Conservation (phyloP, 2,329 filamentous ascomycete genomes). For the Colletotrichum sp. region DNA sequence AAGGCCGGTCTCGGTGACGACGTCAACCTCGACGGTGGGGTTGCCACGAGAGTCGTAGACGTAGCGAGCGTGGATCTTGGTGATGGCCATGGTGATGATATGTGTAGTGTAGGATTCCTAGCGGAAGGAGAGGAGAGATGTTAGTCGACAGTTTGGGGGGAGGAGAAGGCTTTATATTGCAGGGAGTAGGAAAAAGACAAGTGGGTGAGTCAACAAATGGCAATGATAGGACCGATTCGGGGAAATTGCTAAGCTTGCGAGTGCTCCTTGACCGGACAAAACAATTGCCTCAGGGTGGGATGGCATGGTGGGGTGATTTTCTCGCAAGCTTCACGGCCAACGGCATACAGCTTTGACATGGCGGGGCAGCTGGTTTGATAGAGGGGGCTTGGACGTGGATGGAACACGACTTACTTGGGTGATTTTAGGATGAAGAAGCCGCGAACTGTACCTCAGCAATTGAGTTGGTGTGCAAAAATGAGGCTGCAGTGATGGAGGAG, state of each 20-base stretch:
- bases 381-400: not conserved
- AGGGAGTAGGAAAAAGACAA: conserved; percentile 8
- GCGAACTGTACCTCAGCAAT: not conserved
- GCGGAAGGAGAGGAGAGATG: not conserved
- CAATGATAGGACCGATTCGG: conserved; percentile 20
- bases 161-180: conserved; percentile 18
- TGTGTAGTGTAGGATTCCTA: conserved; percentile 12
- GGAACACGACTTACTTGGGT: conserved; percentile 1
- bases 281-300: conserved; percentile 23
- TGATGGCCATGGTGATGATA: conserved; percentile 77
- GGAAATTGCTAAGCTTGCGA: conserved; percentile 21
- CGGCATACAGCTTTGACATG: not conserved
- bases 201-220: conserved; percentile 21
- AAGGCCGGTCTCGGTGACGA: conserved; percentile 90
- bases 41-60: conserved; percentile 99
- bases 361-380: not conserved
- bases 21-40: conserved; percentile 96
- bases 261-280: conserved; percentile 19
- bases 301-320: conserved; percentile 20
- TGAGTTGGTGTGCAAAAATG: not conserved
- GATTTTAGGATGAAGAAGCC: not conserved
- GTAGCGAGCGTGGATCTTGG: conserved; percentile 89
- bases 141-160: conserved; percentile 1
- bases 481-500: conserved; percentile 1
- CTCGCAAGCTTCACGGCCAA: conserved; percentile 6